phyloP scores from a whole-genome alignment of 78 protist species.

The Cavenderia fasciculata region DNA sequence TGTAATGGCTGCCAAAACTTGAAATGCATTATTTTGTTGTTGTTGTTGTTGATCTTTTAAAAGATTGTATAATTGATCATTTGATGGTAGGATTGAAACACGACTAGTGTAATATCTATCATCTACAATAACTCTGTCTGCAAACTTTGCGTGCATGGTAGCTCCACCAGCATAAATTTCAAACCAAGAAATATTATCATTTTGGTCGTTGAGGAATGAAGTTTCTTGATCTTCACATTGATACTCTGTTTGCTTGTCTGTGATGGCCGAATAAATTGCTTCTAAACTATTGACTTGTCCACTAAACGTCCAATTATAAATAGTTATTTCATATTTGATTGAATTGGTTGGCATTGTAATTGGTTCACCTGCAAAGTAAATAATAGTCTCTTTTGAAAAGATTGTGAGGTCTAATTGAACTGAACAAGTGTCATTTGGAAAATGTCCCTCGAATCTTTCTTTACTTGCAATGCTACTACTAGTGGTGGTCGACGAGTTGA shows the following conservation, averaged over 20 bases:
- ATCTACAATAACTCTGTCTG: neutral
- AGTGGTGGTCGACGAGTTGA: too few relatives aligned
- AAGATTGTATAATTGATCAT: neutral
- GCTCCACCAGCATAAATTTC: neutral
- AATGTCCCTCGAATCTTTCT: neutral
- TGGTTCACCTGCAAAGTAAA: constrained; percentile 8
- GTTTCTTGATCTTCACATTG: neutral
- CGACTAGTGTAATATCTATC: neutral
- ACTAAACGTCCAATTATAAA: neutral
- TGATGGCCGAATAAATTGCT: neutral
- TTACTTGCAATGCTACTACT: neutral
- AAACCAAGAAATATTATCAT: neutral
- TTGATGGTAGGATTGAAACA: neutral
- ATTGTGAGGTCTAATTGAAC: neutral
- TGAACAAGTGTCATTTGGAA: neutral
- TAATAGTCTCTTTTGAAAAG: neutral
- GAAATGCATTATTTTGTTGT: too few relatives aligned
- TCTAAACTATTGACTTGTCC: neutral
- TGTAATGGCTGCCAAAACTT: neutral
- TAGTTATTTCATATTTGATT: neutral
- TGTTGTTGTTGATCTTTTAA: neutral
- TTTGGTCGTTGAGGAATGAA: neutral
- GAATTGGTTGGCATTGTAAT: neutral
- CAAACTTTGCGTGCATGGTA: neutral
- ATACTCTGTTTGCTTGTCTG: neutral